These are phyloP conservation scores for Xylariaceae sp. DNA, from an alignment of 2,329 filamentous ascomycete species.

Conservation along the genomic window DNA sequence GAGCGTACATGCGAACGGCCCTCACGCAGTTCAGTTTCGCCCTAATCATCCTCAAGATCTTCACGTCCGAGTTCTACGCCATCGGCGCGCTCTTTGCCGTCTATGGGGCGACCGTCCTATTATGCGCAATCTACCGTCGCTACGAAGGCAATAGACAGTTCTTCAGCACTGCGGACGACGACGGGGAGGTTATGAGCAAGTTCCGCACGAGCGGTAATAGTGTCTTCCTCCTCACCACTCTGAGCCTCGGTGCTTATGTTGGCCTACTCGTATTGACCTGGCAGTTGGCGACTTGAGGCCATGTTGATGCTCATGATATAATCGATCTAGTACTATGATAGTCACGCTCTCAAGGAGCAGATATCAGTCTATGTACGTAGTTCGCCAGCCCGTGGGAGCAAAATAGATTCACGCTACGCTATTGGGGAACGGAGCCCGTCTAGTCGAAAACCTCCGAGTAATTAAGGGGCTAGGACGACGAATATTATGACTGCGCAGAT, in stretches of 20 bases:
- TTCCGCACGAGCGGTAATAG: slow-evolving; percentile 70
- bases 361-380: no score
- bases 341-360: background rate
- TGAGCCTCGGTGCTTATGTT: slow-evolving; percentile 65
- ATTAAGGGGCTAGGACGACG: no score
- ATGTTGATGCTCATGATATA: background rate
- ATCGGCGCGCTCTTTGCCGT: slow-evolving; percentile 96
- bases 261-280: slow-evolving; percentile 62
- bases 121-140: slow-evolving; percentile 83
- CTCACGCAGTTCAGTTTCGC: slow-evolving; percentile 95
- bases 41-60: slow-evolving; percentile 93
- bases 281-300: slow-evolving; percentile 44
- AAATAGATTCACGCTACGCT: no score
- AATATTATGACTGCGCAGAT: no score
- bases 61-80: slow-evolving; percentile 93
- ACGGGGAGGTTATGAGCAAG: slow-evolving; percentile 54
- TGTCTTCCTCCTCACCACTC: slow-evolving; percentile 60
- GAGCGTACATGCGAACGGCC: slow-evolving; percentile 93
- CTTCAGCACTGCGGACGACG: slow-evolving; percentile 65
- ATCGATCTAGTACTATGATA: background rate
- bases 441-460: no score
- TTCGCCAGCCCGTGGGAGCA: no score
- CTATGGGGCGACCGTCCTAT: slow-evolving; percentile 84
- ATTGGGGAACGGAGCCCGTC: no score
- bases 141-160: slow-evolving; percentile 95